Evolutionary conservation across 768 basidiomycete species (phyloP).

Genomic region (Filobasidium wieringae): DNA sequence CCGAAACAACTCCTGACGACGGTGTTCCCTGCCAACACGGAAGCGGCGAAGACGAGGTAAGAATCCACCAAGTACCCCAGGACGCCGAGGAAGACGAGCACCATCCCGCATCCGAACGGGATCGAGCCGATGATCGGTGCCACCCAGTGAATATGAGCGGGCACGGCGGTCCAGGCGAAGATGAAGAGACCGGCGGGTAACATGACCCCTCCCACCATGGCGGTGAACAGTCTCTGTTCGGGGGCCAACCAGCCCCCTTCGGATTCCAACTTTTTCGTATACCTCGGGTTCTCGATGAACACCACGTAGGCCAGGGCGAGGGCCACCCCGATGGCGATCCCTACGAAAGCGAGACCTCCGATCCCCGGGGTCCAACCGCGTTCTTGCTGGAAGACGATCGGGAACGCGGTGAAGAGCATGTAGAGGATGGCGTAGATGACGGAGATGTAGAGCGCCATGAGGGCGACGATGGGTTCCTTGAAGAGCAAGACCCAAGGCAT

Average conservation of each 20-base stretch:
- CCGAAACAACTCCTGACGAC: constrained; percentile 56
- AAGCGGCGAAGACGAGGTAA: constrained; percentile 40
- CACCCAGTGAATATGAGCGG: constrained; percentile 55
- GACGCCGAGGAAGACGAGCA: constrained; percentile 1
- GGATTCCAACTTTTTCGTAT: not conserved
- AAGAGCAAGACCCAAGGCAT: constrained; percentile 49
- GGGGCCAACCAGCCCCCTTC: constrained; percentile 23
- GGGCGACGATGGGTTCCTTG: constrained; percentile 24
- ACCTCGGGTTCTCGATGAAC: constrained; percentile 3
- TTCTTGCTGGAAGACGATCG: constrained; percentile 22
- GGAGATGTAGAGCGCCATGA: constrained; percentile 18
- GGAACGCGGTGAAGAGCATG: constrained; percentile 25
- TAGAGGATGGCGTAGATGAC: constrained; percentile 29
- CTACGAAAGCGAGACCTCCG: constrained; percentile 5
- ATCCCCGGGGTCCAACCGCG: constrained; percentile 8
- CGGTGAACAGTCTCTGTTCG: constrained; percentile 11
- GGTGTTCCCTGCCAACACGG: constrained; percentile 57
- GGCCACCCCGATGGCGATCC: not conserved
- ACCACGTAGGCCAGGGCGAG: constrained; percentile 1
- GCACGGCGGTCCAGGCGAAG: constrained; percentile 55
- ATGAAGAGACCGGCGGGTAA: constrained; percentile 60
- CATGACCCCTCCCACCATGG: constrained; percentile 34
- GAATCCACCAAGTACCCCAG: constrained; percentile 13
- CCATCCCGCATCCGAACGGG: constrained; percentile 36
- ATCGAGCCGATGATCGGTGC: constrained; percentile 51